Evolutionary conservation across 1,139 yeast species (phyloP).

Genomic region (Debaryomycetaceae sp.): DNA sequence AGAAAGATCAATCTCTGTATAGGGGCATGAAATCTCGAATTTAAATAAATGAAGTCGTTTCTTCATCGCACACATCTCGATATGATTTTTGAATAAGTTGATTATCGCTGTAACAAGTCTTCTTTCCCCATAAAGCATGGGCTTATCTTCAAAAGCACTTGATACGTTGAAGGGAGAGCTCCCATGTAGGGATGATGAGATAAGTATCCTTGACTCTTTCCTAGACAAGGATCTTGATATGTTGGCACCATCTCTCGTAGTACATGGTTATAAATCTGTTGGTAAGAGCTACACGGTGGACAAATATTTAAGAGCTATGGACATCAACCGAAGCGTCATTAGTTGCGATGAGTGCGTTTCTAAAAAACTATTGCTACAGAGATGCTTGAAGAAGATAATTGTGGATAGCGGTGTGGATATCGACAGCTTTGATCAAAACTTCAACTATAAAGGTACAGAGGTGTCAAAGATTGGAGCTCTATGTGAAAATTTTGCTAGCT

Average conservation of each 20-base stretch:
- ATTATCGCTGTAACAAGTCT: conserved; percentile 5
- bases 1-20: too few relatives aligned
- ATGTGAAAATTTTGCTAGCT: conserved; percentile 49
- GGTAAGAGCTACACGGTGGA: conserved; percentile 37
- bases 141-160: conserved; percentile 1
- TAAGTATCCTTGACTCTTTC: conserved; percentile 27
- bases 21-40: too few relatives aligned
- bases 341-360: conserved; percentile 41
- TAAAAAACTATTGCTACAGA: conserved; percentile 35
- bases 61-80: neutral
- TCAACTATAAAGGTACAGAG: conserved; percentile 16
- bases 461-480: conserved; percentile 14
- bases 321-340: conserved; percentile 23
- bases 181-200: conserved; percentile 22
- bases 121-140: neutral
- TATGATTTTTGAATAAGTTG: neutral
- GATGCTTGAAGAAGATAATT: conserved; percentile 29
- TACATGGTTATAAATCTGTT: conserved; percentile 40
- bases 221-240: conserved; percentile 16
- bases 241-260: conserved; percentile 28
- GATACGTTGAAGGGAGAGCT: conserved; percentile 6
- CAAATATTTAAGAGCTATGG: conserved; percentile 20
- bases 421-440: conserved; percentile 9
- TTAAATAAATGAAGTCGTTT: too few relatives aligned
- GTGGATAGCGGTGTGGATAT: conserved; percentile 25